These are phyloP conservation scores for Hypholoma sublateritium DNA, from an alignment of 768 basidiomycete species.

Conservation along the genomic window DNA sequence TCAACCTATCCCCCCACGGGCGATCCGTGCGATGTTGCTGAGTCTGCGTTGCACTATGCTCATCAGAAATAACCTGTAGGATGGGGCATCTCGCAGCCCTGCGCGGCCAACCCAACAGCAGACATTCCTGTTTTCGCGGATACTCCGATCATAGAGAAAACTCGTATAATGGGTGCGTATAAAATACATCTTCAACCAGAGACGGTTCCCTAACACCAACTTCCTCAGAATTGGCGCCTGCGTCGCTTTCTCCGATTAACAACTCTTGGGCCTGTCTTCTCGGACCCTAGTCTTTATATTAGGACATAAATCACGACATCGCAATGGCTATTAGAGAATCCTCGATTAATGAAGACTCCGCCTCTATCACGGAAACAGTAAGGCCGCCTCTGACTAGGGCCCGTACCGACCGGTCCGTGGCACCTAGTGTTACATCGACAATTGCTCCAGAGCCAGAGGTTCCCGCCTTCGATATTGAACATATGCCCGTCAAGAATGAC, in stretches of 20 bases:
- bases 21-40: too few relatives aligned
- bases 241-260: neutral
- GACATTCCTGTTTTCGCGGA: too few relatives aligned
- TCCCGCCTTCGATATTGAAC: slow-evolving; percentile 43
- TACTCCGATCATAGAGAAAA: too few relatives aligned
- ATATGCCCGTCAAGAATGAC: slow-evolving; percentile 56
- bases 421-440: slow-evolving; percentile 14
- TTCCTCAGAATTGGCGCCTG: neutral
- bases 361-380: slow-evolving; percentile 8
- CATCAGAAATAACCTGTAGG: too few relatives aligned
- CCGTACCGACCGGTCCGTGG: slow-evolving; percentile 10
- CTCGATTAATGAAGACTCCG: slow-evolving; percentile 4
- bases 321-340: slow-evolving; percentile 13
- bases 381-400: slow-evolving; percentile 10
- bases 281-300: neutral
- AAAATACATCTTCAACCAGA: neutral
- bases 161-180: too few relatives aligned
- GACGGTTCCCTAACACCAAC: neutral
- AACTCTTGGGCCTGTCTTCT: too few relatives aligned
- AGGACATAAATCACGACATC: slow-evolving; percentile 7
- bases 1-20: too few relatives aligned
- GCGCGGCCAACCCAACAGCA: too few relatives aligned
- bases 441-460: slow-evolving; percentile 9
- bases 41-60: too few relatives aligned
- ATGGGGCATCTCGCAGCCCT: too few relatives aligned